Evolutionary conservation across 176 grass and related monocot species (phyloP).

Genomic region (Cenchrus fungigraminus): DNA sequence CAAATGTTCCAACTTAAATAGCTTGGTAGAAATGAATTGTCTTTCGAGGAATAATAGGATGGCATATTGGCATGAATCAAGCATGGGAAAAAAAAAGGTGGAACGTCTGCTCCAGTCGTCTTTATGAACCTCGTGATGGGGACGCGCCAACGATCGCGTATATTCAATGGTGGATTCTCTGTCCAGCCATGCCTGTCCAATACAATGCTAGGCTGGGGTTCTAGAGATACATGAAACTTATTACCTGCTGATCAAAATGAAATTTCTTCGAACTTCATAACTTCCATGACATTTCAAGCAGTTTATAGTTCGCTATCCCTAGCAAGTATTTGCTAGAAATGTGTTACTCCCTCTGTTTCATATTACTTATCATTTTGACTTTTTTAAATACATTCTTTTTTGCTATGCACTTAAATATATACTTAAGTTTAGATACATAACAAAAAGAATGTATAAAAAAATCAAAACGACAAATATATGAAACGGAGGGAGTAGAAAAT

Average conservation of each 20-base stretch:
- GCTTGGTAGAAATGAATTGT: too few relatives aligned
- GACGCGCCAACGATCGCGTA: conserved; percentile 2
- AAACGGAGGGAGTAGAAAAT: too few relatives aligned
- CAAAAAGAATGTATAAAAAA: too few relatives aligned
- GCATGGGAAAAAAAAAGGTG: neutral
- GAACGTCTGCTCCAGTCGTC: neutral
- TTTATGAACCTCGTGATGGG: conserved; percentile 20
- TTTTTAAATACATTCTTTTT: too few relatives aligned
- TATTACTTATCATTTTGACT: too few relatives aligned
- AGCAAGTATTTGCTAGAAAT: too few relatives aligned
- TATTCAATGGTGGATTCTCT: conserved; percentile 1
- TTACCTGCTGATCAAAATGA: neutral
- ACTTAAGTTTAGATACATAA: too few relatives aligned
- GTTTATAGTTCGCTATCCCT: too few relatives aligned
- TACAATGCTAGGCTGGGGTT: neutral
- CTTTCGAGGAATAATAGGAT: too few relatives aligned
- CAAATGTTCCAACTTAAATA: neutral
- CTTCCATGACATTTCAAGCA: neutral
- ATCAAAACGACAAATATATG: too few relatives aligned
- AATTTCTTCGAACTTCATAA: neutral
- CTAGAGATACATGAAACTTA: neutral
- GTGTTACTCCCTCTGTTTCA: too few relatives aligned
- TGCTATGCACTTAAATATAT: too few relatives aligned
- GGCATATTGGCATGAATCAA: neutral
- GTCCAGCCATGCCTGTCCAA: neutral